A percentile compares a stretch with the other conserved stretches of the same genome.
Conservation (phyloP, 352 stramenopile genomes). For the Globisporangium abappressorium region DNA sequence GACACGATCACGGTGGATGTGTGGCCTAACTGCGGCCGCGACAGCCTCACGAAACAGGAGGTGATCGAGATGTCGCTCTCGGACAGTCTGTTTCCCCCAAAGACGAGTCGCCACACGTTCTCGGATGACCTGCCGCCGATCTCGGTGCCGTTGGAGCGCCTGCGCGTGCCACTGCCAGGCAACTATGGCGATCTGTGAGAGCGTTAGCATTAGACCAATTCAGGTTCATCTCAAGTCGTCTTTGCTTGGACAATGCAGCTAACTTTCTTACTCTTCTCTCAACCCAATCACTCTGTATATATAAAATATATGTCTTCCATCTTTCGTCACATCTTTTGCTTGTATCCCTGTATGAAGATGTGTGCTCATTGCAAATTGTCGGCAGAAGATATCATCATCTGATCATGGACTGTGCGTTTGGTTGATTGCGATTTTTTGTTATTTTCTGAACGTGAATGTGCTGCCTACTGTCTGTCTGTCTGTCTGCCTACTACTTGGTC, state of each 20-base stretch:
- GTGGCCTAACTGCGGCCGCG: conserved; percentile 80
- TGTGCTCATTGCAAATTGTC: background rate
- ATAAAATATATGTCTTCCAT: conserved; percentile 3
- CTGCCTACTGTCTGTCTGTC: background rate
- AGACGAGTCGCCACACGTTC: conserved; percentile 85
- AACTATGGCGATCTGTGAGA: conserved; percentile 38
- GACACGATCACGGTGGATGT: conserved; percentile 84
- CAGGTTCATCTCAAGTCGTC: background rate
- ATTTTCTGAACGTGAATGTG: conserved; percentile 2
- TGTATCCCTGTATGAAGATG: background rate
- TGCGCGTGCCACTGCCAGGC: conserved; percentile 38
- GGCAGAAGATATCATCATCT: background rate
- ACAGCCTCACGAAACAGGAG: conserved; percentile 78
- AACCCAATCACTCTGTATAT: conserved; percentile 1
- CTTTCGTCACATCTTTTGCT: background rate
- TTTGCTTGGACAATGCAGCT: background rate
- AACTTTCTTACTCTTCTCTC: background rate
- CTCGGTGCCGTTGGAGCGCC: conserved; percentile 62
- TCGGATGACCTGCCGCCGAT: conserved; percentile 83
- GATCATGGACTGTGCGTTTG: background rate
- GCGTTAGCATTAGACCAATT: background rate
- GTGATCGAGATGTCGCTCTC: conserved; percentile 85
- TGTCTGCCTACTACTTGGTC: conserved; percentile 7
- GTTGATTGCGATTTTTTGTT: background rate
- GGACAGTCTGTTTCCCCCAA: conserved; percentile 78